These are phyloP conservation scores for Potentilla sterilis DNA, from an alignment of 306 rosid genomes.

Conservation along the genomic window DNA sequence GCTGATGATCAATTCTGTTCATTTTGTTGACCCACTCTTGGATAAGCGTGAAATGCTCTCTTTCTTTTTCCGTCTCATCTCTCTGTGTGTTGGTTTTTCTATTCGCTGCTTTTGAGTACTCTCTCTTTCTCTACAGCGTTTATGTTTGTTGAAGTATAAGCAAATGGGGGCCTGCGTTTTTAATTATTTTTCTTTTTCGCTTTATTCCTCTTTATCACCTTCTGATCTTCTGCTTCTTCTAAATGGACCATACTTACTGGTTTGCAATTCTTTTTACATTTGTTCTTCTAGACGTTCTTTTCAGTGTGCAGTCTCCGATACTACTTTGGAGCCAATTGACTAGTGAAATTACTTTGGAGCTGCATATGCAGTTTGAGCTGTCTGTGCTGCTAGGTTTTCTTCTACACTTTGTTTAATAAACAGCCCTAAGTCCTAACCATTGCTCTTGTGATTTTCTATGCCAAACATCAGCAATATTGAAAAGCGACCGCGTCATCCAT, in stretches of 20 bases:
- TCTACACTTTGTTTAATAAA: not conserved
- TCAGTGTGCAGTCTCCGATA: not conserved
- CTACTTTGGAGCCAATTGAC: not conserved
- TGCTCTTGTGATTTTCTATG: not conserved
- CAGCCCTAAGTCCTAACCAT: not conserved
- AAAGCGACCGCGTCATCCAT: not conserved
- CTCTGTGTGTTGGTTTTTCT: not conserved
- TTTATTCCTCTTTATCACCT: conserved; percentile 33
- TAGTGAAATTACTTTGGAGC: not conserved
- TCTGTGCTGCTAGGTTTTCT: not conserved
- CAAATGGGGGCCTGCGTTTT: conserved; percentile 25
- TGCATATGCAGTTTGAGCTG: conserved; percentile 1
- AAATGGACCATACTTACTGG: conserved; percentile 23
- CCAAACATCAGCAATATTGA: not conserved
- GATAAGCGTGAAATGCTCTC: conserved; percentile 25
- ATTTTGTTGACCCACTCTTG: conserved; percentile 34
- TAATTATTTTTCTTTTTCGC: conserved; percentile 25
- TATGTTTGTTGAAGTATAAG: conserved; percentile 5
- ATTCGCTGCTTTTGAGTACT: not conserved
- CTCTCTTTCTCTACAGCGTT: conserved; percentile 1
- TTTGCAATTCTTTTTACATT: conserved; percentile 20
- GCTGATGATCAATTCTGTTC: conserved; percentile 17
- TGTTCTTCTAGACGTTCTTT: conserved; percentile 25
- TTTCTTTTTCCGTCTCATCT: conserved; percentile 7
- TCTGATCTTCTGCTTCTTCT: conserved; percentile 35